Evolutionary conservation across 306 rosid species (phyloP).

Genomic region (Castanospermum australe): DNA sequence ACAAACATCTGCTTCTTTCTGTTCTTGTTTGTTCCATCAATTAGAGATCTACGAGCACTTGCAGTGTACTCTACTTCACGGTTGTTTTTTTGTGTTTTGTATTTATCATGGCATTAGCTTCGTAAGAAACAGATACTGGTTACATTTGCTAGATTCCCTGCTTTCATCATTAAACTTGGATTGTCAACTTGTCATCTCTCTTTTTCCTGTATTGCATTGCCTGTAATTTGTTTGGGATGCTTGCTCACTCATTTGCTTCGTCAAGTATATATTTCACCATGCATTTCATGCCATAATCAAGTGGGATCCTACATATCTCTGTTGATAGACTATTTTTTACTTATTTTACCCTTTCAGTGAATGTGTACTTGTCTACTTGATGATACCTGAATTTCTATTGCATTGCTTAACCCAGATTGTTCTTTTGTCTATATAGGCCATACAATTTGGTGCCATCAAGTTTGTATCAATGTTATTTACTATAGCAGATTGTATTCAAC

Average conservation of each 20-base stretch:
- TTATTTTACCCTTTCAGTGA: not conserved
- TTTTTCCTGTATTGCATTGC: slow-evolving; percentile 2
- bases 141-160: not conserved
- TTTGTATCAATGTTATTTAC: slow-evolving; percentile 68
- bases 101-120: not conserved
- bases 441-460: slow-evolving; percentile 81
- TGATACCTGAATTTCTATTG: slow-evolving; percentile 24
- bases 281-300: slow-evolving; percentile 12
- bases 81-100: slow-evolving; percentile 1
- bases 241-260: not conserved
- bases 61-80: not conserved
- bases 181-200: slow-evolving; percentile 1
- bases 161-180: not conserved
- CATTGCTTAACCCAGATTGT: slow-evolving; percentile 13
- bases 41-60: not conserved
- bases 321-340: not conserved
- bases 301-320: slow-evolving; percentile 4
- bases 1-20: not conserved
- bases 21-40: not conserved
- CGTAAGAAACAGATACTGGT: not conserved
- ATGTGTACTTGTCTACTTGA: slow-evolving; percentile 4
- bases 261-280: not conserved
- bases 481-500: slow-evolving; percentile 57
- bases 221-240: not conserved
- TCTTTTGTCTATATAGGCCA: slow-evolving; percentile 54